Percentiles rank a stretch among this genome's conserved stretches.
phyloP scores from a whole-genome alignment of 768 basidiomycete genomes.

The Tricholoma sp. region DNA sequence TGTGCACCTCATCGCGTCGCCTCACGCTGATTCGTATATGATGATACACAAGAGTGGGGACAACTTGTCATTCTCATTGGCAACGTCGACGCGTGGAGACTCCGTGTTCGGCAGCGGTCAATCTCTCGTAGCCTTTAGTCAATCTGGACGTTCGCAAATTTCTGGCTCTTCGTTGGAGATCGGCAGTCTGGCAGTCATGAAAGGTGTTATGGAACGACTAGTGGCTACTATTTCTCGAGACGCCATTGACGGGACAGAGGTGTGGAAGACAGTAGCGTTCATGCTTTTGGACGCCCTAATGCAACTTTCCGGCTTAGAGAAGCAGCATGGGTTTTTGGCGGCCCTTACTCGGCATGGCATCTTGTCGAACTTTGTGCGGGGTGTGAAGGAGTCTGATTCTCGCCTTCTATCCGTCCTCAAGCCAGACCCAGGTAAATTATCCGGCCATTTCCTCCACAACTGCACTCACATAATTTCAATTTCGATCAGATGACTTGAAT shows the following conservation, averaged over 20 bases:
- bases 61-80: conserved; percentile 24
- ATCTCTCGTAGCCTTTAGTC: conserved; percentile 24
- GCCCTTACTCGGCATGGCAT: conserved; percentile 70
- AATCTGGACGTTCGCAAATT: conserved; percentile 13
- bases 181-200: conserved; percentile 64
- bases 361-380: conserved; percentile 73
- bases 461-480: background rate
- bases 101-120: conserved; percentile 33
- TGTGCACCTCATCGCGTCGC: conserved; percentile 62
- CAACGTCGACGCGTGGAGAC: conserved; percentile 40
- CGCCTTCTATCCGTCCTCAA: conserved; percentile 72
- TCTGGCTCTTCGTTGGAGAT: conserved; percentile 43
- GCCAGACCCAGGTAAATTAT: conserved; percentile 78
- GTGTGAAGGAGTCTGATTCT: conserved; percentile 78
- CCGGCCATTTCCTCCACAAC: background rate
- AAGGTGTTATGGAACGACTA: conserved; percentile 64
- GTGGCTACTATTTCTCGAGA: conserved; percentile 76
- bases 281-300: conserved; percentile 82
- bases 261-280: conserved; percentile 96
- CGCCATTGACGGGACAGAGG: conserved; percentile 90
- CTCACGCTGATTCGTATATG: conserved; percentile 14
- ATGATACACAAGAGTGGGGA: background rate
- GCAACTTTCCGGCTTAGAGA: conserved; percentile 64
- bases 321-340: conserved; percentile 55
- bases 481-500: conserved; percentile 72